Evolutionary conservation across 108 stramenopile species (phyloP), one percentile per base, ranked within the genome.

Genomic region (Pseudonitzschia delicatissima): DNA sequence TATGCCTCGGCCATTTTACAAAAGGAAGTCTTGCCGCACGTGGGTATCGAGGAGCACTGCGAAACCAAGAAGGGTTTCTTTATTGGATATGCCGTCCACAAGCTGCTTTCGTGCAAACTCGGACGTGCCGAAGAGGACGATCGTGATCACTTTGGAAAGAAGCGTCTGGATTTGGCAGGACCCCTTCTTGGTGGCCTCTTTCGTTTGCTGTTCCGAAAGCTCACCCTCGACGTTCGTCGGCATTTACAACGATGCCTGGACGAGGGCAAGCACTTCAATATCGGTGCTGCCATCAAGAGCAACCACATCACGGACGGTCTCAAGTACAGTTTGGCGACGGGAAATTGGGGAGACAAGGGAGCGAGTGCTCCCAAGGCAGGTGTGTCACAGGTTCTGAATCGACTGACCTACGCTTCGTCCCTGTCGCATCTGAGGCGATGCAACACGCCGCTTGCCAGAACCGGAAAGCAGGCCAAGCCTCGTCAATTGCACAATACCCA

Each of bases 141-240:
- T 78, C 90, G 98, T 57, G 99, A 99, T 83, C 98, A 99, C 63
- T 99, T 97, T 83, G 99, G 98, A 62, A 99, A 99, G 90, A 99
- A 99, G 75, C 91, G 99, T 23, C 68, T 99, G 37, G 99, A 99
- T 85, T 80, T 99, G 78, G 98, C 98, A n/a, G 99, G 99, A 45
- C 94, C 97, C 12, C 70, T 99, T 48, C 68, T 99, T 26, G 96
- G 95, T 18, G 94, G 96, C 33, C 80, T 98, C 34, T 99, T 99
- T 74, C 87, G 97, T 33, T 69, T 94, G 57, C 82, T 99, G 39
- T 98, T 99, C 74, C 69, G 92, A 31, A 96, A 96, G 76, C 76
- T 99, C 52, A 97, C 94, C 42, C 91, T 90, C 72, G 96, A 97
- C 68, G 92, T 97, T 23, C 82, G 92, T 33, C 85, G 82, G 23